Evolutionary conservation across 768 basidiomycete species (phyloP), one percentile per base, ranked within the genome.

Genomic region (Pleurotus tuber-regium): DNA sequence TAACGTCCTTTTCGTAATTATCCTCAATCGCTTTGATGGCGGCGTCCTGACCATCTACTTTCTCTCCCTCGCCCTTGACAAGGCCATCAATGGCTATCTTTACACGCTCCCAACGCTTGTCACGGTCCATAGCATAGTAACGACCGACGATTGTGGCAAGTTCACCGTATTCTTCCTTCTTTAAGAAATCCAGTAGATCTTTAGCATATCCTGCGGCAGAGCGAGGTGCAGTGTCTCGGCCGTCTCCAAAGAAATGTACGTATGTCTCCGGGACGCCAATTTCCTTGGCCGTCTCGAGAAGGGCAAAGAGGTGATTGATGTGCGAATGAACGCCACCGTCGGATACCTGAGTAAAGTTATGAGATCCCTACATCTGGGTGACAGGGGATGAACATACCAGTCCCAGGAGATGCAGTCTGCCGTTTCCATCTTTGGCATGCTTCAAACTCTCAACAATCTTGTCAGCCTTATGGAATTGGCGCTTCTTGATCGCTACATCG

Each of bases 271-370:
- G 89, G 30, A 96, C 87, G 36, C 83, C 86, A 47, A 82, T 68
- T 63, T 90, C 86, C 64, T 96, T 95, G 19, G 94, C 95, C 4
- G 87, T 87, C 66, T 92, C 89, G 58, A 98, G 82, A 9, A 98
- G 81, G 1, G 93, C 93, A 61, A 85, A 92, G 30, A 98, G 80
- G 66, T 97, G 94, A 44, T 67, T 80, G 65, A 92, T 96, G 68
- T 96, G 93, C 1, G 95, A 96, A 72, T 96, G 95, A n/a, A 97
- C 94, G 59, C 94, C 93, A 25, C 94, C 94, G 58, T 98, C 94
- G 11, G 94, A 97, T 47, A 93, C 75, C 90, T 93, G 58, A 2
- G 4, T 23, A 23, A 31, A 24, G 18, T 9, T 24, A 8, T 50
- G 12, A 42, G 40, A n/a, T 44, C 25, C 12, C 7, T 29, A 9